Base-by-base conservation (phyloP, 192 early-diverging fungal species). In the Backusella westeae region DNA sequence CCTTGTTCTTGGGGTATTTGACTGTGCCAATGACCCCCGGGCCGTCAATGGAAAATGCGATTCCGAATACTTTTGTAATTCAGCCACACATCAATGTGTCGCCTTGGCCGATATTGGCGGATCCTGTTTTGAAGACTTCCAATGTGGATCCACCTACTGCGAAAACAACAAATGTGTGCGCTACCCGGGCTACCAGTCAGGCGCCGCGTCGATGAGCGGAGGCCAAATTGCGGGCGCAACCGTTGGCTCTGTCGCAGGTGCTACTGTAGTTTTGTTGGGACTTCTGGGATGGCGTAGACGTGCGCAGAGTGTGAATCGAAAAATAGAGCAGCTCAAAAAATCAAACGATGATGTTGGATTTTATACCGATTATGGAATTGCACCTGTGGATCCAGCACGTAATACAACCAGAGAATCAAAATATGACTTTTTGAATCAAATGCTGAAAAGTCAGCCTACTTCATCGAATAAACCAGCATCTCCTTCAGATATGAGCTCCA, bases 391-490 rank as follows among this genome's bases (percentile, higher is more conserved):
- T 9, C 23, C 56, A 26, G 9, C 2, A 63, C 10, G 26, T 29
- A 29, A 63, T 63, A 8, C 56, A 0, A 26, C 56, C 12, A 63
- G 56, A 63, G 56, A 63, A 29, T 63, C 56, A 5, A 63, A 63
- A 23, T 63, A 63, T 63, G 56, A 29, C 26, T 63, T 63, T 63
- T 63, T 63, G 56, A 63, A 63, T 14, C 56, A 63, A 63, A 63
- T 26, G 56, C 9, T 63, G 26, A 23, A 9, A 63, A 29, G 9
- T 4, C 56, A 63, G 4, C 3, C 8, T 15, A 14, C 23, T 63
- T 12, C 4, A 26, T 63, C 56, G 6, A 29, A 63, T 29, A 63
- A 63, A 23, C 56, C 21, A 9, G 4, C 3, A 1, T 63, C 56
- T 29, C 23, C 23, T 10, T 4, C 56, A 63, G 56, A 63, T 9